A percentile compares a stretch with the other conserved stretches of the same genome.
These are phyloP conservation scores for Acacia melanoxylon DNA, from an alignment of 306 rosid genomes.

Conservation along the genomic window DNA sequence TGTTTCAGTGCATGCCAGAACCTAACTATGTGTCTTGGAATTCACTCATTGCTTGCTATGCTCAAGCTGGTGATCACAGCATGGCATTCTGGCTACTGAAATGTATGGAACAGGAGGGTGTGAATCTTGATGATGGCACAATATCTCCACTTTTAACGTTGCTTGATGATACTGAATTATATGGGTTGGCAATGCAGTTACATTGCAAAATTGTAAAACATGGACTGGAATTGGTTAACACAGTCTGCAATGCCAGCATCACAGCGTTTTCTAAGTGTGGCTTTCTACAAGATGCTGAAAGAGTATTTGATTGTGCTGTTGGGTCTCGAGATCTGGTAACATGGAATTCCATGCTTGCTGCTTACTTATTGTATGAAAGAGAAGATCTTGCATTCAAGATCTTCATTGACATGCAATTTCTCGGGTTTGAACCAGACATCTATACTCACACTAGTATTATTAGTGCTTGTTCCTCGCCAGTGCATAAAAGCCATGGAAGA, in stretches of 20 bases:
- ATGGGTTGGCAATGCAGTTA: conserved; percentile 46
- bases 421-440: conserved; percentile 69
- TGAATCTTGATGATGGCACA: conserved; percentile 66
- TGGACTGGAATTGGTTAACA: conserved; percentile 50
- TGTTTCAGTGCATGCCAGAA: conserved; percentile 49
- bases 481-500: conserved; percentile 48
- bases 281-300: conserved; percentile 63
- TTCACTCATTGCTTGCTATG: conserved; percentile 66
- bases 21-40: conserved; percentile 74
- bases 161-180: conserved; percentile 57
- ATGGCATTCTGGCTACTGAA: conserved; percentile 52
- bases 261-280: conserved; percentile 75
- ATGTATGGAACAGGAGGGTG: conserved; percentile 60
- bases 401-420: conserved; percentile 61
- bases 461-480: conserved; percentile 50
- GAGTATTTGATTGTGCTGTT: conserved; percentile 49
- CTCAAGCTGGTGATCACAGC: conserved; percentile 48
- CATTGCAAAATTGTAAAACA: conserved; percentile 68
- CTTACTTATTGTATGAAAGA: conserved; percentile 55
- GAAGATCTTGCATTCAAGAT: conserved; percentile 55
- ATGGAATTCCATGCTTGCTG: conserved; percentile 81
- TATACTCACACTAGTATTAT: conserved; percentile 71
- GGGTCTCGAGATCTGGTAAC: conserved; percentile 59
- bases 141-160: conserved; percentile 74
- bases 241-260: conserved; percentile 66